Conservation (phyloP, 495 filamentous ascomycete genomes). For the Annulohypoxylon moriforme region DNA sequence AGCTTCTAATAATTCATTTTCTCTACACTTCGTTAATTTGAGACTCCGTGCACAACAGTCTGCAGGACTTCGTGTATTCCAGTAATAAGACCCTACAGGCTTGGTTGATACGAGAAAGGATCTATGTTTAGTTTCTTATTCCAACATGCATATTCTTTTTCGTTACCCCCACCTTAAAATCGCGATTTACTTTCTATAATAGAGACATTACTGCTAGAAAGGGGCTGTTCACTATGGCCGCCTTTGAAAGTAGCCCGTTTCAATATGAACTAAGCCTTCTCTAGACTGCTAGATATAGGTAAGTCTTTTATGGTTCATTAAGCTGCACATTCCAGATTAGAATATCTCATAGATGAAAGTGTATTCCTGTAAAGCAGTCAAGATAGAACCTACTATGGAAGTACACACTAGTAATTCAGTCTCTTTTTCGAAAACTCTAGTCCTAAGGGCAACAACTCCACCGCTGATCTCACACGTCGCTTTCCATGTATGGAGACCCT, state of each 20-base stretch:
- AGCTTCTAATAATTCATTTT: not conserved
- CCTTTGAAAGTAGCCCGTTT: not conserved
- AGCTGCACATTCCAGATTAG: too few species aligned
- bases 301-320: not conserved
- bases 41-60: not conserved
- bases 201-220: not conserved
- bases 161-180: not conserved
- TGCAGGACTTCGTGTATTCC: not conserved
- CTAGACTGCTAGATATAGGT: not conserved
- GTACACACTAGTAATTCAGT: not conserved
- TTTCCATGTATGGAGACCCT: not conserved
- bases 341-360: too few species aligned
- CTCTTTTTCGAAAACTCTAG: not conserved
- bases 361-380: too few species aligned
- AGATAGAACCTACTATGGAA: not conserved
- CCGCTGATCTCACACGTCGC: not conserved
- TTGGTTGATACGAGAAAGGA: not conserved
- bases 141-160: not conserved
- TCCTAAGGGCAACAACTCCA: not conserved
- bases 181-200: not conserved
- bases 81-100: not conserved
- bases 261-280: not conserved
- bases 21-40: too few species aligned
- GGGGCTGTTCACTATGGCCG: not conserved
- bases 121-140: not conserved